Percentiles rank a stretch among this genome's conserved stretches.
These are phyloP conservation scores for Yamadazyma paraphyllophila DNA, from an alignment of 805 yeast genomes.

Conservation along the genomic window DNA sequence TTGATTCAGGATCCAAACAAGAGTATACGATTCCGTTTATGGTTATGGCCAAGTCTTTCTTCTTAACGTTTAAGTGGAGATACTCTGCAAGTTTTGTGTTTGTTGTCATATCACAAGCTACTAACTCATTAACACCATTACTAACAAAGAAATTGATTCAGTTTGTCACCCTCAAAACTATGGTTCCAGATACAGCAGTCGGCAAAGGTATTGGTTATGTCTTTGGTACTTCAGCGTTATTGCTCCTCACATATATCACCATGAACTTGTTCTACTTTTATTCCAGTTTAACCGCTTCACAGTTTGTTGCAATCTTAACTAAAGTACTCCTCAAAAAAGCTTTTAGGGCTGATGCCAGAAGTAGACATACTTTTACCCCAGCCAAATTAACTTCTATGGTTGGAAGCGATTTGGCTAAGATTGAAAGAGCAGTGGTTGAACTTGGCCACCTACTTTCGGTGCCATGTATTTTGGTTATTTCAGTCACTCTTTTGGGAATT, in stretches of 20 bases:
- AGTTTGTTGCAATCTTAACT: slow-evolving; percentile 65
- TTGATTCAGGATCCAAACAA: slow-evolving; percentile 9
- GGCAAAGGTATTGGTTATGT: slow-evolving; percentile 42
- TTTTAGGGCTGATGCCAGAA: slow-evolving; percentile 53
- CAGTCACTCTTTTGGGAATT: slow-evolving; percentile 59
- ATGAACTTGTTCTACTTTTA: slow-evolving; percentile 59
- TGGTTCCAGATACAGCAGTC: slow-evolving; percentile 16
- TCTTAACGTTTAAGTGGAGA: slow-evolving; percentile 5
- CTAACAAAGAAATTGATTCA: slow-evolving; percentile 33
- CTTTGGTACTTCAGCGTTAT: slow-evolving; percentile 30
- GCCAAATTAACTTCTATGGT: slow-evolving; percentile 72
- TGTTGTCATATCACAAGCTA: slow-evolving; percentile 20
- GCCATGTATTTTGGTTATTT: slow-evolving; percentile 61
- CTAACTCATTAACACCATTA: slow-evolving; percentile 30
- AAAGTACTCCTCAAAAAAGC: slow-evolving; percentile 71
- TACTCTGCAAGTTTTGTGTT: not conserved
- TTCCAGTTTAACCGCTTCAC: slow-evolving; percentile 63
- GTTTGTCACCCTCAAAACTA: slow-evolving; percentile 27
- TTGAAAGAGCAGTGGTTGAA: slow-evolving; percentile 67
- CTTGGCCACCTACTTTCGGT: slow-evolving; percentile 60
- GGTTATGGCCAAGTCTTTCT: not conserved
- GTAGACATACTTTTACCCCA: slow-evolving; percentile 58
- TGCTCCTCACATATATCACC: slow-evolving; percentile 24
- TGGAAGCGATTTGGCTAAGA: slow-evolving; percentile 77
- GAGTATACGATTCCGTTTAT: slow-evolving; percentile 26